Conservation (phyloP, 768 basidiomycete species). For the Hericium rajendrae region DNA sequence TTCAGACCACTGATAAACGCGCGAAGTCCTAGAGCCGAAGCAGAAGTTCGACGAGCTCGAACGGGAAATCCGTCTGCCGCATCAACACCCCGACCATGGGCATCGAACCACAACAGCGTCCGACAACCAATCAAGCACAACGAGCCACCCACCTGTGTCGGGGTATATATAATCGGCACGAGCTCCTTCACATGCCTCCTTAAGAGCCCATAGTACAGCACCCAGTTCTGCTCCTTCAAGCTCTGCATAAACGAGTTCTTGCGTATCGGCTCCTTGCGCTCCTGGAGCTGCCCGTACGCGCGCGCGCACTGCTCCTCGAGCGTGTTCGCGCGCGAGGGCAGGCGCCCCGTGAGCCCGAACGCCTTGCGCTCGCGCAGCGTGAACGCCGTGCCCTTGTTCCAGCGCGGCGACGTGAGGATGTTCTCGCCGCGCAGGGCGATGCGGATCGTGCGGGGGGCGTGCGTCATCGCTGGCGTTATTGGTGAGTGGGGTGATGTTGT, state of each 20-base stretch:
- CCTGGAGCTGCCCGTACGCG: slow-evolving; percentile 55
- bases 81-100: neutral
- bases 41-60: too few species aligned
- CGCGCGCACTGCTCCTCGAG: slow-evolving; percentile 70
- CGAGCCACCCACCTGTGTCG: slow-evolving; percentile 48
- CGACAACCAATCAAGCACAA: neutral
- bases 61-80: too few species aligned
- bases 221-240: slow-evolving; percentile 73
- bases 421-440: slow-evolving; percentile 52
- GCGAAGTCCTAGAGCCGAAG: too few species aligned
- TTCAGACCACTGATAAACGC: too few species aligned
- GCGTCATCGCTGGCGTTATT: too few species aligned
- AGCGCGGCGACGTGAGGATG: slow-evolving; percentile 55
- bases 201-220: slow-evolving; percentile 63
- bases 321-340: slow-evolving; percentile 30
- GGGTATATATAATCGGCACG: slow-evolving; percentile 71
- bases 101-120: neutral
- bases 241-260: slow-evolving; percentile 76
- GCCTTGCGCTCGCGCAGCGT: slow-evolving; percentile 52
- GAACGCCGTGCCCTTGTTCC: slow-evolving; percentile 80
- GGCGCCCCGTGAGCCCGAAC: slow-evolving; percentile 45
- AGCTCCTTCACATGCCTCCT: slow-evolving; percentile 36
- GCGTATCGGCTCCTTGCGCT: slow-evolving; percentile 29
- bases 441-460: too few species aligned
- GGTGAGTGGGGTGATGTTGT: too few species aligned